Base-by-base conservation (phyloP, 139 green algal genomes). In the Gonium pectorale region DNA sequence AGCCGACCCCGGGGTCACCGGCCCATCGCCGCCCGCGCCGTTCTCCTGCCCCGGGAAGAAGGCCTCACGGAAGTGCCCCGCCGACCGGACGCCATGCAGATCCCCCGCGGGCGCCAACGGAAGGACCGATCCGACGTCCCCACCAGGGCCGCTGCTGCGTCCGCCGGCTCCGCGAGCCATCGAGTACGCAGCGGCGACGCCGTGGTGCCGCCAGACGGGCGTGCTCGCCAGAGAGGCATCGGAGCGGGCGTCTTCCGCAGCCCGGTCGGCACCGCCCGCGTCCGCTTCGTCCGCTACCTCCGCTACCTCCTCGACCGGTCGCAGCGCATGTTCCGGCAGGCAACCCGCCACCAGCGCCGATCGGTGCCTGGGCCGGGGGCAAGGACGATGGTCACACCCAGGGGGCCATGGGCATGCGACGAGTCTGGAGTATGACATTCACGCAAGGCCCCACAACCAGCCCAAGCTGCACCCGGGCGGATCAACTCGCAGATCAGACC, bases 51-150 rank as follows among this genome's bases (percentile, higher is more conserved):
- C n/a, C n/a, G n/a, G n/a, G n/a, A n/a, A n/a, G n/a, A 77, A 13
- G n/a, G 68, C 68, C 5, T 41, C 68, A 8, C 35, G 40, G 43
- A 77, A 77, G 43, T 77, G 68, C 13, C 68, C 68, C 15, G 4
- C 9, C 33, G 68, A n/a, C 8, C 44, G 68, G 27, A 77, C 44
- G 26, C 41, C 44, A 0, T 13, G 24, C 40, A 79, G 49, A 33
- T 79, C 44, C 1, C 71, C 71, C 5, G 71, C 71, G 49, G 71
- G 71, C 4, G 51, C 71, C n/a, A 79, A 49, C 31, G 71, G 49
- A 46, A 79, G 71, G 21, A 19, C 21, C 51, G 26, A 22, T 22
- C 26, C 29, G 26, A 29, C 44, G 43, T 8, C n/a, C 43, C 37
- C 38, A 3, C 27, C 11, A 69, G 35, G 35, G 33, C 66, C 37